phyloP scores from a whole-genome alignment of 2,329 filamentous ascomycete species.

The Penicillium expansum region DNA sequence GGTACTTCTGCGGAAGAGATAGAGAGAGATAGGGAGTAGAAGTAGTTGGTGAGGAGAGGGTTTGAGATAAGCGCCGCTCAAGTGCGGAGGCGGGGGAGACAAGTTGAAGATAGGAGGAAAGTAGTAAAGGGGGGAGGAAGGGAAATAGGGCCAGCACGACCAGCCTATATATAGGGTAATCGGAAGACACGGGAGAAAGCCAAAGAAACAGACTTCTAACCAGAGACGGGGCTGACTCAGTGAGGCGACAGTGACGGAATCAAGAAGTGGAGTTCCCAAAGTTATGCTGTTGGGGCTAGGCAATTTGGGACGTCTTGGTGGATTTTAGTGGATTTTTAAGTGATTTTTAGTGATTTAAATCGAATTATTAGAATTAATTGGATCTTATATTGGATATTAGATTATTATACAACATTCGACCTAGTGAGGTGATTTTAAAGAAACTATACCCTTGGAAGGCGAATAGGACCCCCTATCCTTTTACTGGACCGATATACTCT shows the following conservation, averaged over 20 bases:
- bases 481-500: not conserved
- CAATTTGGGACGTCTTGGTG: not conserved
- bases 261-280: constrained; percentile 21
- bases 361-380: not conserved
- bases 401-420: not conserved
- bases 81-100: constrained; percentile 7
- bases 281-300: constrained; percentile 5
- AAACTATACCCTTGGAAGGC: not conserved
- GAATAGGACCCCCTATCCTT: not conserved
- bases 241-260: constrained; percentile 26
- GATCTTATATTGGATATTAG: not conserved
- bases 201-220: constrained; percentile 9
- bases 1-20: constrained; percentile 1
- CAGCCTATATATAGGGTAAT: constrained; percentile 20
- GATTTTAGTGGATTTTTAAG: not conserved
- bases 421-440: not conserved
- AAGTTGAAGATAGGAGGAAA: not conserved
- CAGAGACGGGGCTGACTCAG: constrained; percentile 23
- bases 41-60: not conserved
- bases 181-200: constrained; percentile 27
- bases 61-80: constrained; percentile 23
- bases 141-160: not conserved
- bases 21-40: not conserved
- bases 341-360: not conserved
- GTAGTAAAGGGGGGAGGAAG: constrained; percentile 6